Evolutionary conservation across 495 filamentous ascomycete genomes (phyloP).

Genomic region (Cairneyella variabilis): DNA sequence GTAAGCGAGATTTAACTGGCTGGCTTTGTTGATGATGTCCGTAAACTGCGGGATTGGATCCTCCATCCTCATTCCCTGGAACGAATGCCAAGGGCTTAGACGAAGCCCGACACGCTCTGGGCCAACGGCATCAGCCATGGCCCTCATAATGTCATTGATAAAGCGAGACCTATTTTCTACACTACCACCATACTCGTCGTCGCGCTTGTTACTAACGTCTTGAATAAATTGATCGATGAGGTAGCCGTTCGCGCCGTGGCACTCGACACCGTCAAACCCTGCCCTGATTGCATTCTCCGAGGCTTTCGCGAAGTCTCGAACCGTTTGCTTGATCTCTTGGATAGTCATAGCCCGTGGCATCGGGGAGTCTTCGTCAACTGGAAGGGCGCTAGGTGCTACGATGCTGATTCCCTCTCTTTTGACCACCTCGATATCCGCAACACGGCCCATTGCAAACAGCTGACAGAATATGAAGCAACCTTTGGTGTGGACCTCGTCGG

Average conservation of each 20-base stretch:
- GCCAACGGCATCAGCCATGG: neutral
- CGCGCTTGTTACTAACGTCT: slow-evolving; percentile 32
- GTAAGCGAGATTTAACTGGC: neutral
- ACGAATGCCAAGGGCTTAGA: neutral
- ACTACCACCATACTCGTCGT: slow-evolving; percentile 56
- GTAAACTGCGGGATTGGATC: neutral
- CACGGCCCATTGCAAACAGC: neutral
- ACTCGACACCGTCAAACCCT: neutral
- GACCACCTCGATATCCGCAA: neutral
- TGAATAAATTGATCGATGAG: neutral
- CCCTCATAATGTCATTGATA: slow-evolving; percentile 43
- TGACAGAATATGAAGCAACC: neutral
- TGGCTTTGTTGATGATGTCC: neutral
- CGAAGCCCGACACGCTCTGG: neutral
- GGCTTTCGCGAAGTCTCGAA: neutral
- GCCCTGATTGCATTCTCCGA: slow-evolving; percentile 1
- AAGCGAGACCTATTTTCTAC: slow-evolving; percentile 60
- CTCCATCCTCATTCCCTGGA: neutral
- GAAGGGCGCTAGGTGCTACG: neutral
- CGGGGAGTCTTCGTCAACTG: neutral
- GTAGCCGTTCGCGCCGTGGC: neutral
- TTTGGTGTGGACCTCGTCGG: slow-evolving; percentile 59
- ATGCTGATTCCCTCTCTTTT: neutral
- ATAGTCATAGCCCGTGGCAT: neutral
- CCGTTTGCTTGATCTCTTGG: neutral